These are phyloP conservation scores for Ceratobasidium sp. DNA, from an alignment of 1,284 basidiomycete genomes.

Conservation along the genomic window DNA sequence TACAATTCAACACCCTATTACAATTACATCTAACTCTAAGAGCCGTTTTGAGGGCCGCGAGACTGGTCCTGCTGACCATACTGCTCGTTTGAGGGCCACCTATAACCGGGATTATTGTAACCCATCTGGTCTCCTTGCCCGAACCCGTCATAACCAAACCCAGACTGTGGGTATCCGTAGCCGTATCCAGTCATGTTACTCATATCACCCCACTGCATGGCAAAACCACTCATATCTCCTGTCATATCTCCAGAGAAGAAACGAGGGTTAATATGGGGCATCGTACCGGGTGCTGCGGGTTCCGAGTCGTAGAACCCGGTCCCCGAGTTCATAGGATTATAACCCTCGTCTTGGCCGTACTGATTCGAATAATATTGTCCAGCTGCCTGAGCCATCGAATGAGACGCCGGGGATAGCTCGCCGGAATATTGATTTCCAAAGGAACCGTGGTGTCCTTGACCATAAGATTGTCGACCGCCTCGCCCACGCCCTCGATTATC, in stretches of 20 bases:
- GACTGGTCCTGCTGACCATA: neutral
- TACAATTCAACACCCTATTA: conserved; percentile 8
- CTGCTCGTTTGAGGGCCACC: neutral
- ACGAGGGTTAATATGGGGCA: conserved; percentile 82
- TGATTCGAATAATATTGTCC: conserved; percentile 53
- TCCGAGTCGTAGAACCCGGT: conserved; percentile 24
- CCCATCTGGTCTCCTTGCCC: conserved; percentile 4
- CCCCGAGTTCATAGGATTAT: conserved; percentile 37
- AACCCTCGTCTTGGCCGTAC: conserved; percentile 39
- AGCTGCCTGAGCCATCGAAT: conserved; percentile 58
- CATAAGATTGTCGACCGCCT: conserved; percentile 46
- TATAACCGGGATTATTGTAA: conserved; percentile 6
- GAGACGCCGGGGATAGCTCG: conserved; percentile 56
- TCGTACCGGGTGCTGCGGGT: conserved; percentile 27
- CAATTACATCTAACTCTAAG: neutral
- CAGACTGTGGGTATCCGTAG: conserved; percentile 31
- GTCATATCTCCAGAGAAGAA: conserved; percentile 52
- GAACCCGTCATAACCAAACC: conserved; percentile 14
- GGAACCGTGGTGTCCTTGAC: conserved; percentile 17
- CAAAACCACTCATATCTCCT: neutral
- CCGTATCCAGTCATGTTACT: conserved; percentile 7
- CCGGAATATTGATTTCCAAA: conserved; percentile 21
- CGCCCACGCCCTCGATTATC: conserved; percentile 49
- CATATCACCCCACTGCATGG: conserved; percentile 21
- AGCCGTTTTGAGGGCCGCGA: neutral